Base-by-base conservation (phyloP, 1,284 basidiomycete genomes). In the Boletus sp. region DNA sequence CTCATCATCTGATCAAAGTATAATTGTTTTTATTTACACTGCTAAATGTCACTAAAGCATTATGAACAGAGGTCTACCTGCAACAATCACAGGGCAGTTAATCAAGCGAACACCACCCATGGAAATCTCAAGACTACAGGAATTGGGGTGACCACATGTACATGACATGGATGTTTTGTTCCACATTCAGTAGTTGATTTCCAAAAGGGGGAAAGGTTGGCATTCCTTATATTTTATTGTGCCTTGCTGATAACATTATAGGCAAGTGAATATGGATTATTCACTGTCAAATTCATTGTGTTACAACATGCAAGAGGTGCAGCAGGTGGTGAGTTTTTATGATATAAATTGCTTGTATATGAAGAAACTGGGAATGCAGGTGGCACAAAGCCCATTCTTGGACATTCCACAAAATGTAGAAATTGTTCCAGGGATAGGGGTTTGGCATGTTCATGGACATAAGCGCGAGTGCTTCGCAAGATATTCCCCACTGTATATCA, bases 31-130 rank as follows among this genome's bases (percentile, higher is more conserved):
- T n/a, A n/a, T n/a, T n/a, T n/a, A n/a, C n/a, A n/a, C n/a, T n/a
- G n/a, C n/a, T n/a, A n/a, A 14, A 35, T 35, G 10, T n/a, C n/a
- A n/a, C n/a, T n/a, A n/a, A n/a, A n/a, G n/a, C n/a, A n/a, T n/a
- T n/a, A 10, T 10, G 8, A 33, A 2, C 14, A 52, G 14, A 23
- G 4, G 9, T 48, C 25, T 8, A 53, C n/a, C 0, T 66, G 63
- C 35, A 60, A 62, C 9, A 55, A 61, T 6, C 59, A 64, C n/a
- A 4, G 16, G 3, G 68, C 66, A 0, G 62, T 67, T 0, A 60
- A 65, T 1, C 27, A 28, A 0, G 53, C 64, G 1, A 56, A 62
- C n/a, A n/a, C 48, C 5, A 7, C 16, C 3, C 62, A 9, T 52
- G 53, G 2, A 55, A 64, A 54, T 4, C 17, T 55, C 6, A 43